These are phyloP conservation scores for Pichia cephalocereana DNA, from an alignment of 805 yeast species.

Conservation along the genomic window DNA sequence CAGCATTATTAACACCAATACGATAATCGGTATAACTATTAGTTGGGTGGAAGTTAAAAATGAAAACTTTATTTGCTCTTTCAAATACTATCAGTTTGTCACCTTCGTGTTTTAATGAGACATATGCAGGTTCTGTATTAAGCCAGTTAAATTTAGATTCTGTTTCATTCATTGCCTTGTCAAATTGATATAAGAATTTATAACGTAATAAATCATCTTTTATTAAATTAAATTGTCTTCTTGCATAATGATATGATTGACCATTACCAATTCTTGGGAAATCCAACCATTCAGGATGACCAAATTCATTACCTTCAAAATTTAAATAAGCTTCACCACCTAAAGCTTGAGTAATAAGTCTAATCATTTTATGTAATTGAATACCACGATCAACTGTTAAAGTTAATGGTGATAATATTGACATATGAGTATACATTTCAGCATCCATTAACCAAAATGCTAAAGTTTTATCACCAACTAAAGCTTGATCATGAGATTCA, in stretches of 20 bases:
- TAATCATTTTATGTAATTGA: constrained; percentile 82
- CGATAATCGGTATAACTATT: constrained; percentile 79
- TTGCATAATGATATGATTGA: constrained; percentile 86
- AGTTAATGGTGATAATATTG: constrained; percentile 60
- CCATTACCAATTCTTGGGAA: constrained; percentile 88
- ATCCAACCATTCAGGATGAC: constrained; percentile 98
- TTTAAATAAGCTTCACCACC: constrained; percentile 97
- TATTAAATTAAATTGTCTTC: constrained; percentile 86
- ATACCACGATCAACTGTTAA: constrained; percentile 83
- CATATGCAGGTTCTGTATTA: constrained; percentile 62
- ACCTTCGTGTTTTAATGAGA: constrained; percentile 77
- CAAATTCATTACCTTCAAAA: constrained; percentile 97
- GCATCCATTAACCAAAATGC: constrained; percentile 99
- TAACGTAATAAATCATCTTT: constrained; percentile 77
- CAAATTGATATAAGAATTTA: constrained; percentile 71
- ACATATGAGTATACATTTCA: constrained; percentile 96
- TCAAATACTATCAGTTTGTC: constrained; percentile 89
- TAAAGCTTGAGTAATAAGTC: constrained; percentile 77
- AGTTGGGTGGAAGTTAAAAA: constrained; percentile 86
- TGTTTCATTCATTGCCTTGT: constrained; percentile 69
- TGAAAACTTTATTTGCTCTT: constrained; percentile 73
- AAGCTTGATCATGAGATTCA: constrained; percentile 95
- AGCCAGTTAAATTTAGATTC: constrained; percentile 71
- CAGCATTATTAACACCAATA: constrained; percentile 78
- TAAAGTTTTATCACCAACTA: constrained; percentile 92